These are phyloP conservation scores for Modicella reniformis DNA, from an alignment of 371 early-diverging fungal species.

Conservation along the genomic window DNA sequence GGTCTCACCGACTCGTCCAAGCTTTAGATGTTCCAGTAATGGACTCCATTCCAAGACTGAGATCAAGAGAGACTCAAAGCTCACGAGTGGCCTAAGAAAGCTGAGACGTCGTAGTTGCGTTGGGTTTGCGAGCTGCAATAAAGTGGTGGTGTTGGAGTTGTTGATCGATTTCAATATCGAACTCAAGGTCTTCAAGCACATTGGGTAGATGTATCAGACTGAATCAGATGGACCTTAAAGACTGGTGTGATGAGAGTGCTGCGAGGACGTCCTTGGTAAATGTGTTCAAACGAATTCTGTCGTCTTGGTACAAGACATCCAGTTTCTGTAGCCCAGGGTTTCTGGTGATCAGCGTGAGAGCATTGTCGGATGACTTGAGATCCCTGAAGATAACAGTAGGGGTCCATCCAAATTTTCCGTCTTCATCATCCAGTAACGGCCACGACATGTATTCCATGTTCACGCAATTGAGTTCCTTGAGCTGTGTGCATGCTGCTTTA, in stretches of 20 bases:
- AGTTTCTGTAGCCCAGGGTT: slow-evolving; percentile 1
- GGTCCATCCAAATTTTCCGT: background rate
- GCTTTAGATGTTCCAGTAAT: too few species aligned
- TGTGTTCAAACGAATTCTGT: background rate
- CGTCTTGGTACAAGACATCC: background rate
- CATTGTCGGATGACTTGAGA: slow-evolving; percentile 3
- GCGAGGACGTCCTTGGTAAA: background rate
- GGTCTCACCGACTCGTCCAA: too few species aligned
- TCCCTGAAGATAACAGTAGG: too few species aligned
- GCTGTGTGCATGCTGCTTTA: slow-evolving; percentile 1
- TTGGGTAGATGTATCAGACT: background rate
- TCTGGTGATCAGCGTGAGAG: background rate
- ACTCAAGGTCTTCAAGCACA: slow-evolving; percentile 2
- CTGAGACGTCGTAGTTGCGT: too few species aligned
- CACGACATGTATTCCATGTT: too few species aligned
- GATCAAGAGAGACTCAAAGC: too few species aligned
- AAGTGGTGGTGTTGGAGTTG: too few species aligned
- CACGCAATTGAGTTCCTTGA: slow-evolving; percentile 13
- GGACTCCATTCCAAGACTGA: too few species aligned
- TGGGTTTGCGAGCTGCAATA: too few species aligned
- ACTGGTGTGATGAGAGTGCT: background rate
- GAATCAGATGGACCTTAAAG: background rate
- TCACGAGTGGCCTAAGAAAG: too few species aligned
- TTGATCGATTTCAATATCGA: background rate
- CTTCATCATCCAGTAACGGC: background rate